Evolutionary conservation across 2,329 filamentous ascomycete genomes (phyloP), one percentile per base, ranked within the genome.

Genomic region (Dothideomycetidae sp.): DNA sequence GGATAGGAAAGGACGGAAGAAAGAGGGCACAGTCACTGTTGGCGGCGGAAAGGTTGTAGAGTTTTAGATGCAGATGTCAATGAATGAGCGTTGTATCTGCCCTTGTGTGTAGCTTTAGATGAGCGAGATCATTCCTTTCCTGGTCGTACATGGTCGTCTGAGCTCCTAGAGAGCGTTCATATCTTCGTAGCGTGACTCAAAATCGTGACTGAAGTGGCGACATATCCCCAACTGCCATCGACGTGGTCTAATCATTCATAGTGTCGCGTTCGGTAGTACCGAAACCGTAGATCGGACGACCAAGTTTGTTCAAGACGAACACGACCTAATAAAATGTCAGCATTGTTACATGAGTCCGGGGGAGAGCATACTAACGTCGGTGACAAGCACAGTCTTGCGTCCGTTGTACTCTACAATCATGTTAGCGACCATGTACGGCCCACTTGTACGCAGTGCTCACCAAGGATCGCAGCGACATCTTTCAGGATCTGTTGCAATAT

Each of bases 1-100:
- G 5, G 81, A 88, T 57, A 72, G 79, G 48, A 94, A 93, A 61
- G 85, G 86, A 2, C 39, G 40, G 29, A 30, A 37, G 34, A 37
- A 37, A 29, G 31, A 35, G 15, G 21, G 21, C 7, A 7, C n/a
- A n/a, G 21, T 26, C 21, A 26, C 21, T n/a, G 21, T 26, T 7
- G 21, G 21, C 7, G 21, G 21, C 21, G 21, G 21, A n/a, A 26
- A 26, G 7, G 21, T 26, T 26, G 21, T 26, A n/a, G 7, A 7
- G 7, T 26, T 26, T n/a, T 26, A 26, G 21, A 26, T n/a, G n/a
- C n/a, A n/a, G n/a, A n/a, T n/a, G n/a, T n/a, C n/a, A n/a, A n/a
- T n/a, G n/a, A n/a, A n/a, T n/a, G n/a, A n/a, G n/a, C n/a, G n/a
- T n/a, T n/a, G n/a, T n/a, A n/a, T n/a, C n/a, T n/a, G n/a, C n/a